phyloP scores from a whole-genome alignment of 1,139 yeast genomes.

The Blastobotrys illinoisensis region DNA sequence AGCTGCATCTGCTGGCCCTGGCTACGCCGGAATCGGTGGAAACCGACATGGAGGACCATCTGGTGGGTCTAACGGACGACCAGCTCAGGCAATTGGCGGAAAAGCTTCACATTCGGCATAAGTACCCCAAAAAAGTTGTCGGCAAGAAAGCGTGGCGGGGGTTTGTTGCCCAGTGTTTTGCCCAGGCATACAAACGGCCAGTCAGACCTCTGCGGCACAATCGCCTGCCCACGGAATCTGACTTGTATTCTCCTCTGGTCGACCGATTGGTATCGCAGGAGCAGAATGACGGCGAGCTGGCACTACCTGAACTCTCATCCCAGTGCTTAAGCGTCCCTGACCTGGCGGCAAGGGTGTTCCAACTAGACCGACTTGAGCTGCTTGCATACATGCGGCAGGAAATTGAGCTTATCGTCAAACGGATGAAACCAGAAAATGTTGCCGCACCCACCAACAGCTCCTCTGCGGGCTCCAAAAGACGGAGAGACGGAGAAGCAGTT shows the following conservation, averaged over 20 bases:
- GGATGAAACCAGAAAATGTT: slow-evolving; percentile 22
- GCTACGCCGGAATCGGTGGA: slow-evolving; percentile 29
- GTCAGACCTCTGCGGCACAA: neutral
- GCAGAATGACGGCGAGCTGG: neutral
- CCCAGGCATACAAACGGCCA: slow-evolving; percentile 14
- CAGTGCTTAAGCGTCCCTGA: slow-evolving; percentile 3
- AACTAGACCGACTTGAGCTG: neutral
- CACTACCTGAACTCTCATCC: neutral
- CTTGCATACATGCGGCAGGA: slow-evolving; percentile 18
- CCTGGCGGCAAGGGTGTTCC: neutral
- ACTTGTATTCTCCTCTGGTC: neutral
- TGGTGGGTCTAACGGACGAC: slow-evolving; percentile 19
- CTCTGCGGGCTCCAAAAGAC: neutral
- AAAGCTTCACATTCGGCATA: slow-evolving; percentile 15
- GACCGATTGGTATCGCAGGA: neutral
- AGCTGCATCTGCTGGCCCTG: slow-evolving; percentile 28
- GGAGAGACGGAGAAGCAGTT: slow-evolving; percentile 2
- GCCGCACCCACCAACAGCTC: neutral
- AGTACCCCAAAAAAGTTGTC: slow-evolving; percentile 5
- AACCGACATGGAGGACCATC: slow-evolving; percentile 26
- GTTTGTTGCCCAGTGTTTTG: slow-evolving; percentile 17
- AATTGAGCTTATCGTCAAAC: slow-evolving; percentile 21
- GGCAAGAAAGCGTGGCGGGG: slow-evolving; percentile 7
- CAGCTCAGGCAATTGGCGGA: slow-evolving; percentile 21
- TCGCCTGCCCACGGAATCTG: neutral